Base-by-base conservation (phyloP, 208 protist genomes). In the Leishmania aethiopica region DNA sequence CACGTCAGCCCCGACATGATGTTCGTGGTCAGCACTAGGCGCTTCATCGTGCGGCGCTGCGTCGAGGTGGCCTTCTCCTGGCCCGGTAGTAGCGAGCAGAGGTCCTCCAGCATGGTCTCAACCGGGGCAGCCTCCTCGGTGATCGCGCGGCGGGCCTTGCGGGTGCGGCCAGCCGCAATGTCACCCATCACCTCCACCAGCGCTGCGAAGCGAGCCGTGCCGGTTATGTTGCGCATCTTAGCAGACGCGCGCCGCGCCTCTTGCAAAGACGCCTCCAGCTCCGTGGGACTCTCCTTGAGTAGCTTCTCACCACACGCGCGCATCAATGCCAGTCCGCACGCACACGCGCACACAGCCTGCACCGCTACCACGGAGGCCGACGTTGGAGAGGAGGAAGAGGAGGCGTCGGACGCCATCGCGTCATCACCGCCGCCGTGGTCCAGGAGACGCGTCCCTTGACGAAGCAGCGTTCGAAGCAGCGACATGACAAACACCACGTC, bases 241-340 rank as follows among this genome's bases (percentile, higher is more conserved):
- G 72, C 81, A 35, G 77, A 78, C 15, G 80, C 83, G 45, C 73
- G 81, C 51, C 86, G 84, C 45, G 89, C 92, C 78, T 86, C 87
- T n/a, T 81, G 76, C 69, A 95, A 78, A 13, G 85, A 88, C 37
- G 83, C 62, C 45, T 95, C 91, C 82, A 97, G 82, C 75, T 92
- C 87, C 3, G 66, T 76, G 2, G 93, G 92, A 19, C 86, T 87
- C 82, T 97, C 92, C 86, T 95, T 97, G 42, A 91, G 78, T 19
- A 97, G 77, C 76, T 96, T 96, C 78, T 93, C 94, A 51, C 94
- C 94, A 69, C 93, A 96, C 2, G 86, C 85, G 10, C 94, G 92
- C 75, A 97, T 89, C 70, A 96, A 66, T 13, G 89, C 86, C 66
- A 97, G 74, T 1, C 84, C 90, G 66, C 91, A 93, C 2, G 92